Conservation (phyloP, 2,329 filamentous ascomycete genomes). For the Eurotiales sp. region DNA sequence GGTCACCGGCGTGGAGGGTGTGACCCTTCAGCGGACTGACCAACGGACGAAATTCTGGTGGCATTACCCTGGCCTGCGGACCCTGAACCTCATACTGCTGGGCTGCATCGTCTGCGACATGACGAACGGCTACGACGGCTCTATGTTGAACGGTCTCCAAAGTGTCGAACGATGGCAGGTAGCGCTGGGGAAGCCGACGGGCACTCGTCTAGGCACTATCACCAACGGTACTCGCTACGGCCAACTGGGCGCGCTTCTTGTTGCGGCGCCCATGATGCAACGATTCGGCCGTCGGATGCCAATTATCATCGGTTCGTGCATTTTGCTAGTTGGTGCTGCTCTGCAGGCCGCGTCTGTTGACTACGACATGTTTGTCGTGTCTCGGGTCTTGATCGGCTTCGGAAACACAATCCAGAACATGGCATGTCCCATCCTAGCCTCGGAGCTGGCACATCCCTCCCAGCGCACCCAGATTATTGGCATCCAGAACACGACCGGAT, state of each 20-base stretch:
- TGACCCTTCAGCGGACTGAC: neutral
- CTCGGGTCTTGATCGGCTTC: constrained; percentile 58
- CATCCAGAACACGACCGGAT: constrained; percentile 53
- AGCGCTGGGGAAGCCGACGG: neutral
- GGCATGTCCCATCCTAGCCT: constrained; percentile 55
- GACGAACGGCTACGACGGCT: constrained; percentile 5
- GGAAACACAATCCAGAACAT: constrained; percentile 61
- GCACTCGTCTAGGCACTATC: neutral
- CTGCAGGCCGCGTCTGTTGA: neutral
- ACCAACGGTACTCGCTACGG: neutral
- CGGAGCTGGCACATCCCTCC: constrained; percentile 59
- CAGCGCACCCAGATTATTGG: constrained; percentile 59
- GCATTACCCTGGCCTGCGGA: neutral
- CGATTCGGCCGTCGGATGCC: neutral
- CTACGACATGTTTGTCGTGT: constrained; percentile 55
- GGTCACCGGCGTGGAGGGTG: neutral
- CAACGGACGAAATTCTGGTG: neutral
- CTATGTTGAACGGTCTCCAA: constrained; percentile 1
- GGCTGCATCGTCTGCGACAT: neutral
- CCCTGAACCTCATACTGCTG: neutral
- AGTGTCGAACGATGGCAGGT: neutral
- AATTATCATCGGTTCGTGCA: neutral
- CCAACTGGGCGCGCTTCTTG: neutral
- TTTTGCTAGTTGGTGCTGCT: neutral
- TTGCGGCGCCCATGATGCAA: neutral